phyloP scores from a whole-genome alignment of 441 rosid species.

The Euphorbia schlechtendalii region DNA sequence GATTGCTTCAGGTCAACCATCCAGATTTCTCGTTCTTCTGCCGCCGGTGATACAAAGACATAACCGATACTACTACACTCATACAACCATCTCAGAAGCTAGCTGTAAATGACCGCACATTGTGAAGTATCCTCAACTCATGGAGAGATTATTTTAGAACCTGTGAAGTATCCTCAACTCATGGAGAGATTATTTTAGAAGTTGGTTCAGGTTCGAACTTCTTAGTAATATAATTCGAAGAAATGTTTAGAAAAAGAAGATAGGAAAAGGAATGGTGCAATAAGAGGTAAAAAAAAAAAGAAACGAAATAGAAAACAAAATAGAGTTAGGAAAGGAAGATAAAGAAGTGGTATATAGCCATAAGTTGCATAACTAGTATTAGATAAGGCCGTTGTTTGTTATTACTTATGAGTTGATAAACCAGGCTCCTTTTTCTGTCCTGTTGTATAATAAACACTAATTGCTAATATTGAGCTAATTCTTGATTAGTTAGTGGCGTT shows the following conservation, averaged over 20 bases:
- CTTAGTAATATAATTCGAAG: constrained; percentile 6
- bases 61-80: constrained; percentile 12
- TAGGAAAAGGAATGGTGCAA: constrained; percentile 15
- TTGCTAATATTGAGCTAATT: too few relatives aligned
- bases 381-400: too few relatives aligned
- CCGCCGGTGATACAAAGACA: constrained; percentile 28
- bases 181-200: constrained; percentile 13
- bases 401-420: too few relatives aligned
- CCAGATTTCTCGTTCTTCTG: constrained; percentile 73
- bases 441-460: too few relatives aligned
- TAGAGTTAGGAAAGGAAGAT: too few relatives aligned
- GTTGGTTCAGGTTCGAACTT: constrained; percentile 10
- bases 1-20: constrained; percentile 45
- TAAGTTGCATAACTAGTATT: too few relatives aligned
- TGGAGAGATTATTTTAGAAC: constrained; percentile 13
- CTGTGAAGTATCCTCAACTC: constrained; percentile 6
- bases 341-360: too few relatives aligned
- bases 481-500: too few relatives aligned
- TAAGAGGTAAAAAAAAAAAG: constrained; percentile 16
- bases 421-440: too few relatives aligned
- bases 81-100: constrained; percentile 10
- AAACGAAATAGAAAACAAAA: too few relatives aligned
- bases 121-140: constrained; percentile 5
- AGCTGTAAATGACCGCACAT: constrained; percentile 10
- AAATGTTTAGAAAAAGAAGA: constrained; percentile 11